Base-by-base conservation (phyloP, 2,329 filamentous ascomycete genomes). In the Sordariomycetes sp. region DNA sequence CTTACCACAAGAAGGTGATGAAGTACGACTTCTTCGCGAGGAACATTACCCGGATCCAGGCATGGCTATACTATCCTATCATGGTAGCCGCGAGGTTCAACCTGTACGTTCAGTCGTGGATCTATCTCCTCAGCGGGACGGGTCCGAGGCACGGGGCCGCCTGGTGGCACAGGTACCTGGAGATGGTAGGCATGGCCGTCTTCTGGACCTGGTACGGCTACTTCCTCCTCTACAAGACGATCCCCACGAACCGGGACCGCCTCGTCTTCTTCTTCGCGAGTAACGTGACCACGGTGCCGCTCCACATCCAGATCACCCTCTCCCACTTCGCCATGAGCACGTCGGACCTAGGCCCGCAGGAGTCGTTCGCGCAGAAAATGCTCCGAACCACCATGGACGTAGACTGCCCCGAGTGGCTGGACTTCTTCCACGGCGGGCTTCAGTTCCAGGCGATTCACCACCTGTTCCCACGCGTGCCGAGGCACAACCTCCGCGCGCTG, bases 291-390 rank as follows among this genome's bases (percentile, higher is more conserved):
- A 89, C 89, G 7, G 87, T 88, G 69, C 86, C 90, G 2, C 74
- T 96, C 55, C 90, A 96, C 68, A 80, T 92, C 12, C 90, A 96
- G 68, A 95, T 96, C 67, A 95, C 90, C 0, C 79, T 96, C 20
- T 94, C 88, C 2, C 90, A 96, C 70, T 96, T 95, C 70, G 89
- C 89, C 62, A 96, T 95, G 90, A 92, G 88, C 63, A 96, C 90
- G 0, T 80, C 88, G 12, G 89, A 96, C 64, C 76, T 96, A 13
- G 91, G 91, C 0, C 83, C 87, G 1, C 77, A 85, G 55, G 90
- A 96, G 68, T 94, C 88, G 0, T 96, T 96, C 68, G 84, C 90
- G 0, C 90, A 95, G 70, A 88, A 86, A 69, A 94, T 95, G 86
- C 77, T 96, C 52, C 85, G 91, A 62, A 96, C 90, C 1, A 95